Conservation (phyloP, 441 rosid species). For the Gossypium davidsonii region DNA sequence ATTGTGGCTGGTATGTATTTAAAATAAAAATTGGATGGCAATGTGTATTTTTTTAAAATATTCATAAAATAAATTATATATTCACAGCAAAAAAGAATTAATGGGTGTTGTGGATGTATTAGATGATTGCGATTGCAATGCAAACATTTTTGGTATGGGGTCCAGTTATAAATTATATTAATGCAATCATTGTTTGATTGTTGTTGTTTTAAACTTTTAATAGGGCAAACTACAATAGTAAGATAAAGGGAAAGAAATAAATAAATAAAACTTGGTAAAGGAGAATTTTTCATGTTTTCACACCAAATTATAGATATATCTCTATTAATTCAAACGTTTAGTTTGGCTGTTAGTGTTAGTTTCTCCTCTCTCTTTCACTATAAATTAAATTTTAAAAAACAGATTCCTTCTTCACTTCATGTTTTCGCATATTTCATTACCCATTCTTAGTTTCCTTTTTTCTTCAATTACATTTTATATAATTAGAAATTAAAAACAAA, state of each 20-base stretch:
- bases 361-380: background rate
- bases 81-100: no score
- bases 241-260: background rate
- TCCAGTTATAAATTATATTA: no score
- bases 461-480: background rate
- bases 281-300: background rate
- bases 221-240: no score
- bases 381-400: background rate
- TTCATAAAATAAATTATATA: no score
- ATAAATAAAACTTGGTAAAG: background rate
- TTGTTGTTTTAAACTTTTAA: no score
- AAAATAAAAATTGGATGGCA: no score
- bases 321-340: background rate
- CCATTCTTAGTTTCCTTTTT: background rate
- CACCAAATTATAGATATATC: background rate
- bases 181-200: no score
- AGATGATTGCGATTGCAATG: no score
- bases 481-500: no score
- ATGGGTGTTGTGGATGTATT: rapidly evolving
- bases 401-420: background rate
- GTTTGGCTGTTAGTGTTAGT: background rate
- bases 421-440: background rate
- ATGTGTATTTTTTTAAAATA: no score
- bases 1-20: no score
- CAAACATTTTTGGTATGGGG: no score